A percentile compares a stretch with the other conserved stretches of the same genome.
phyloP scores from a whole-genome alignment of 305 asterid species.

The Andrographis paniculata region DNA sequence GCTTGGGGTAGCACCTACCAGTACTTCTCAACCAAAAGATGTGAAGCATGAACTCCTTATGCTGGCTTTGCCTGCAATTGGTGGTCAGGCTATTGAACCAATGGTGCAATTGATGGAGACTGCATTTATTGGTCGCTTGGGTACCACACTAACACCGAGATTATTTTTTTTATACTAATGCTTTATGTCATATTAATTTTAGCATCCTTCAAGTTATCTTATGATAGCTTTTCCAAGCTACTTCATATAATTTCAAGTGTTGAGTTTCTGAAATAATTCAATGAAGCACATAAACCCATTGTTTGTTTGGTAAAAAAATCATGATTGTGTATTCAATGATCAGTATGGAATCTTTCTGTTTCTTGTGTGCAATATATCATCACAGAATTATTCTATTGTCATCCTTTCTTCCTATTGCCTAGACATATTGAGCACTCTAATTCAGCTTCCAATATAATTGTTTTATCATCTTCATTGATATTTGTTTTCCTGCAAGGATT shows the following conservation, averaged over 20 bases:
- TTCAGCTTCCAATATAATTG: background rate
- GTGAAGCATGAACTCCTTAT: slow-evolving; percentile 54
- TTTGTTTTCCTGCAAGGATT: background rate
- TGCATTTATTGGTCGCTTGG: slow-evolving; percentile 78
- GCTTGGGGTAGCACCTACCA: slow-evolving; percentile 20
- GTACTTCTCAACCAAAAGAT: slow-evolving; percentile 26
- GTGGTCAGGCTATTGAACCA: slow-evolving; percentile 92
- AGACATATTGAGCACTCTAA: background rate
- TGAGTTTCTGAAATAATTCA: slow-evolving; percentile 5
- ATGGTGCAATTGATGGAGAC: slow-evolving; percentile 80
- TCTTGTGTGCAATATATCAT: slow-evolving; percentile 3
- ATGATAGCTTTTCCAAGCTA: background rate
- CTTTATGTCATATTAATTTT: slow-evolving; percentile 9
- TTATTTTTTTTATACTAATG: too few relatives aligned
- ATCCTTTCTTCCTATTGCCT: slow-evolving; percentile 3
- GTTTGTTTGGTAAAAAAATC: slow-evolving; percentile 1
- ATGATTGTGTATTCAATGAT: background rate
- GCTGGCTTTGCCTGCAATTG: slow-evolving; percentile 80
- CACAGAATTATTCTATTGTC: background rate
- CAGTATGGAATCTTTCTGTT: background rate
- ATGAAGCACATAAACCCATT: background rate
- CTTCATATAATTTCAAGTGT: background rate
- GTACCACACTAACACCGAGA: too few relatives aligned
- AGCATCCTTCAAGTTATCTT: background rate
- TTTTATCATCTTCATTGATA: background rate